Conservation (phyloP, 768 basidiomycete genomes). For the Tephrocybe sp. region DNA sequence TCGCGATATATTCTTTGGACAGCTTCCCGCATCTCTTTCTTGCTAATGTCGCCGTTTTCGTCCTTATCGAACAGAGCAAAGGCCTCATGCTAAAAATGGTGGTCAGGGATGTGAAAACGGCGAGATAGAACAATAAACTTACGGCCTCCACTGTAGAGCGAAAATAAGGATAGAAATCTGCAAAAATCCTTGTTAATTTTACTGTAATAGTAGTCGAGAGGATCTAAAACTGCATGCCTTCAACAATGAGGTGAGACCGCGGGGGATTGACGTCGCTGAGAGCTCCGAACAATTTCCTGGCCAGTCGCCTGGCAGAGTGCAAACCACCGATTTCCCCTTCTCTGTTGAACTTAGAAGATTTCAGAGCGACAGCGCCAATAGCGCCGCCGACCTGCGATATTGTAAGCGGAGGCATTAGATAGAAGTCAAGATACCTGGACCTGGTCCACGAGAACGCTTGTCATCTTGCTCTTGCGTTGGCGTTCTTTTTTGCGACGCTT, state of each 20-base stretch:
- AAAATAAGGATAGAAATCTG: constrained; percentile 81
- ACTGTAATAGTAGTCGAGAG: not conserved
- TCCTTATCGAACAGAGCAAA: constrained; percentile 77
- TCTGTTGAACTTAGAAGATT: constrained; percentile 59
- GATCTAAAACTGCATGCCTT: constrained; percentile 39
- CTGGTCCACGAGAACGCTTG: constrained; percentile 70
- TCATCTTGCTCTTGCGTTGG: constrained; percentile 48
- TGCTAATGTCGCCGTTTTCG: constrained; percentile 78
- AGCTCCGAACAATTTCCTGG: constrained; percentile 63
- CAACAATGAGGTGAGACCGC: constrained; percentile 60
- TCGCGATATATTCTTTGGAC: constrained; percentile 80
- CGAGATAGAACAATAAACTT: too few species aligned
- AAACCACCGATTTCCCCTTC: constrained; percentile 53
- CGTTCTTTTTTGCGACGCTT: constrained; percentile 26
- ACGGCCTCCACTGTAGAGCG: constrained; percentile 69
- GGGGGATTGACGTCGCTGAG: constrained; percentile 60
- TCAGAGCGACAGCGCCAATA: constrained; percentile 69
- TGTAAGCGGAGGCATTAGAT: not conserved
- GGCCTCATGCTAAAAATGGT: constrained; percentile 56
- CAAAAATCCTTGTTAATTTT: not conserved
- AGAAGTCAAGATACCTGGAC: constrained; percentile 23
- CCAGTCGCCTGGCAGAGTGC: constrained; percentile 63
- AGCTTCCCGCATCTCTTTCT: constrained; percentile 77
- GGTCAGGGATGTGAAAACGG: too few species aligned
- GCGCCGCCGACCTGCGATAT: constrained; percentile 48